Conservation (phyloP, 345 rosid genomes). For the Schrenkiella parvula region DNA sequence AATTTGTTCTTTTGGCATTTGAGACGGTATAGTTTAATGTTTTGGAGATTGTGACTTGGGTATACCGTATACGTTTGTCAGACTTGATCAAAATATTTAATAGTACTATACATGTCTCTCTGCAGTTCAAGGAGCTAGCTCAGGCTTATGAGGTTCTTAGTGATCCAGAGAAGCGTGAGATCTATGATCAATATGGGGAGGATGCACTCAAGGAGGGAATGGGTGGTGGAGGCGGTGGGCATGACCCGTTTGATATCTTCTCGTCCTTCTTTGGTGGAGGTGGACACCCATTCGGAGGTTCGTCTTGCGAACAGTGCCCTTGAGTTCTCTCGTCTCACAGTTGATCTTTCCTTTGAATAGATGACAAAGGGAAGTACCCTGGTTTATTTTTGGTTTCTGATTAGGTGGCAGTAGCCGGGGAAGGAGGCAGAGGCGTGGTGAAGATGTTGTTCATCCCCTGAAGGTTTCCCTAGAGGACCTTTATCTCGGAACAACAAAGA, state of each 20-base stretch:
- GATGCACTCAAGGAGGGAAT: constrained; percentile 95
- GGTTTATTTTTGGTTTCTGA: background rate
- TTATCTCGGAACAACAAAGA: constrained; percentile 71
- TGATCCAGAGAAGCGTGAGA: constrained; percentile 88
- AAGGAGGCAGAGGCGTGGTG: constrained; percentile 87
- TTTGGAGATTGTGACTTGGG: background rate
- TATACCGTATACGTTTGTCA: background rate
- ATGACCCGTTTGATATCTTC: constrained; percentile 87
- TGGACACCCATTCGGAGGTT: constrained; percentile 47
- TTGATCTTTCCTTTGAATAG: background rate
- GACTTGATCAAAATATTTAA: background rate
- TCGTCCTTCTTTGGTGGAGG: constrained; percentile 62
- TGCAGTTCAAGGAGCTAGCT: constrained; percentile 88
- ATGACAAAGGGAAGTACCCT: background rate
- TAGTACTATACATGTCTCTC: background rate
- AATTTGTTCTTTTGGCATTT: background rate
- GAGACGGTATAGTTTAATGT: background rate
- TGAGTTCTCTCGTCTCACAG: background rate
- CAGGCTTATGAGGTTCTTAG: constrained; percentile 87
- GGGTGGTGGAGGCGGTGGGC: constrained; percentile 59
- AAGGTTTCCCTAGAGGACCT: constrained; percentile 82
- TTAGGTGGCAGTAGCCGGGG: constrained; percentile 67
- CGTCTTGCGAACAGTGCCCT: background rate
- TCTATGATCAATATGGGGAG: constrained; percentile 87
- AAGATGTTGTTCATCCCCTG: constrained; percentile 75